phyloP scores from a whole-genome alignment of 2,329 filamentous ascomycete genomes.

The Calcarisporium arbuscula region DNA sequence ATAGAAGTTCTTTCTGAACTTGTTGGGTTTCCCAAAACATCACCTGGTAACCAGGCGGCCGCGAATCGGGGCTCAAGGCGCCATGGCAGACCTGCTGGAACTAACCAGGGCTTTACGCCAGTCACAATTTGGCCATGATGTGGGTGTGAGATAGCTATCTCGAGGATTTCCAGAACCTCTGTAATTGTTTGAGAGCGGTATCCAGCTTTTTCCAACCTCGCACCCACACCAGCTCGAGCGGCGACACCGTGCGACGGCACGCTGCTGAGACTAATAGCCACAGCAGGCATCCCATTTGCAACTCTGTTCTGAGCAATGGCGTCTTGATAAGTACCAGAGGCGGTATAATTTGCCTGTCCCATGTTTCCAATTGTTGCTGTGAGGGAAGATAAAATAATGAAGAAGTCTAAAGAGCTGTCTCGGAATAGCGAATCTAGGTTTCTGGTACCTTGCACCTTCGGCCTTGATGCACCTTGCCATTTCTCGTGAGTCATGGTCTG shows the following conservation, averaged over 20 bases:
- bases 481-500: neutral
- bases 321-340: neutral
- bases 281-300: neutral
- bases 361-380: constrained; percentile 15
- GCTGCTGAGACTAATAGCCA: constrained; percentile 2
- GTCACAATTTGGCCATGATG: no score
- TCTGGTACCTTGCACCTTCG: neutral
- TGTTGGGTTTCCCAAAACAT: no score
- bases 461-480: neutral
- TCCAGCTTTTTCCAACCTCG: no score
- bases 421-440: no score
- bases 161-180: no score
- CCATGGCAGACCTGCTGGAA: no score
- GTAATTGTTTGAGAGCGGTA: no score
- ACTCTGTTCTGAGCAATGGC: neutral
- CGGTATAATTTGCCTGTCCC: constrained; percentile 2
- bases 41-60: no score
- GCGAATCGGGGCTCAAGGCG: no score
- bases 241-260: neutral
- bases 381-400: constrained; percentile 29
- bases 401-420: constrained; percentile 39
- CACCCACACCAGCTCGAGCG: neutral
- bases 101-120: no score
- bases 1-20: no score
- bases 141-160: no score